phyloP scores from a whole-genome alignment of 495 filamentous ascomycete species.

The Penicillium waksmanii region DNA sequence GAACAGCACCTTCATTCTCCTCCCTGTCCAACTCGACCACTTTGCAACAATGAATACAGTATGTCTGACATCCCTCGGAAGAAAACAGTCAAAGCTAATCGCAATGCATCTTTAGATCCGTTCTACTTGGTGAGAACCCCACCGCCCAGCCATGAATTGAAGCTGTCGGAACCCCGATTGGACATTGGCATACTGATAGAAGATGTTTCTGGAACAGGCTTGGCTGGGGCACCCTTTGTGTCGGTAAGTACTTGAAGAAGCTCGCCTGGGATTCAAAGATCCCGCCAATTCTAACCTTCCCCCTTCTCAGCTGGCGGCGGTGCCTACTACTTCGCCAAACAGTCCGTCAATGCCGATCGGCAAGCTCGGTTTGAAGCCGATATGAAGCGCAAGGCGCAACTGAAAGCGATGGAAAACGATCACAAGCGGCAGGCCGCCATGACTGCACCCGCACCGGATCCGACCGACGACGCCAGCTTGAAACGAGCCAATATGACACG shows the following conservation, averaged over 20 bases:
- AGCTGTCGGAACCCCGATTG: neutral
- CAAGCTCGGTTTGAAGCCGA: constrained; percentile 69
- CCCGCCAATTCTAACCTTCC: neutral
- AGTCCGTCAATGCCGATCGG: constrained; percentile 88
- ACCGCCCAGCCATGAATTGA: constrained; percentile 5
- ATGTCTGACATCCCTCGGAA: constrained; percentile 7
- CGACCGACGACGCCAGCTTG: constrained; percentile 32
- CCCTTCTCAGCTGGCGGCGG: constrained; percentile 71
- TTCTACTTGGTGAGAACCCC: constrained; percentile 54
- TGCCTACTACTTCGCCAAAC: constrained; percentile 96
- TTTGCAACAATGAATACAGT: constrained; percentile 52
- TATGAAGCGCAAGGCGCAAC: constrained; percentile 63
- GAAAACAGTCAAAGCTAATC: constrained; percentile 3
- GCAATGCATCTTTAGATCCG: constrained; percentile 41
- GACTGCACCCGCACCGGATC: constrained; percentile 20
- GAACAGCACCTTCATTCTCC: constrained; percentile 18
- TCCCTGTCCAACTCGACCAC: constrained; percentile 12
- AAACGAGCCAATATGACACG: constrained; percentile 42
- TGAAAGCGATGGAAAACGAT: constrained; percentile 60
- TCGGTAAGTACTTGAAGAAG: constrained; percentile 55
- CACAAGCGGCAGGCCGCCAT: constrained; percentile 39
- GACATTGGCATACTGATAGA: constrained; percentile 29
- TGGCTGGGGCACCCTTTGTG: constrained; percentile 84
- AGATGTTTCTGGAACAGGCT: constrained; percentile 53
- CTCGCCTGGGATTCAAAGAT: neutral